Conservation (phyloP, 176 grass and related monocot genomes). For the Zoysia japonica region DNA sequence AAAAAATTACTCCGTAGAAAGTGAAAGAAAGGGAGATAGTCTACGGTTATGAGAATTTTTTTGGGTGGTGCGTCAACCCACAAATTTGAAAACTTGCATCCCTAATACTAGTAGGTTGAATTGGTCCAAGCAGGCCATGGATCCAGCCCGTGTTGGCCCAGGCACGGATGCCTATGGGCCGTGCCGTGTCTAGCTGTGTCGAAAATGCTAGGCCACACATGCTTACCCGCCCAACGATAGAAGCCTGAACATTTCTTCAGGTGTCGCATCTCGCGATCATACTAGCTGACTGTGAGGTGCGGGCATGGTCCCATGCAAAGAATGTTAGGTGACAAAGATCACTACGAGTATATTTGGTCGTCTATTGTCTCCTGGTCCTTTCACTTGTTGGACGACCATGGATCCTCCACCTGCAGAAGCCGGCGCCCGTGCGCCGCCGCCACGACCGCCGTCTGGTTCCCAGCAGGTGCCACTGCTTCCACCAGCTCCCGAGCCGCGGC, state of each 20-base stretch:
- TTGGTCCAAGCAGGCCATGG: too few species aligned
- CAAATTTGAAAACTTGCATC: too few species aligned
- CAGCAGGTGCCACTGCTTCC: constrained; percentile 52
- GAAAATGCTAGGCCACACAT: too few species aligned
- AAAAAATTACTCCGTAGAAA: too few species aligned
- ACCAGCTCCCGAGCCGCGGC: constrained; percentile 30
- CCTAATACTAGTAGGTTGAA: too few species aligned
- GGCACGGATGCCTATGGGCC: too few species aligned
- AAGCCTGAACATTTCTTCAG: constrained; percentile 12
- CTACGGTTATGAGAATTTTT: too few species aligned
- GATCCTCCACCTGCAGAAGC: neutral
- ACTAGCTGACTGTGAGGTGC: neutral
- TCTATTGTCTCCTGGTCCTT: too few species aligned
- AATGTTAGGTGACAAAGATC: neutral
- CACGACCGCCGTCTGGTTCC: constrained; percentile 7
- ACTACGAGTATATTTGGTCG: neutral
- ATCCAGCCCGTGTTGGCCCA: too few species aligned
- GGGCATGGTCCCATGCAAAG: neutral
- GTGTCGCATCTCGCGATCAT: constrained; percentile 9
- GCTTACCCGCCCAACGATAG: neutral
- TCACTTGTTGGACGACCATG: neutral
- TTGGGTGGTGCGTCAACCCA: too few species aligned
- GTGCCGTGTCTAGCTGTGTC: too few species aligned
- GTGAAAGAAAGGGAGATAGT: too few species aligned
- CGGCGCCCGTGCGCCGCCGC: neutral